Conservation (phyloP, 345 rosid genomes). For the Brassica rapa region DNA sequence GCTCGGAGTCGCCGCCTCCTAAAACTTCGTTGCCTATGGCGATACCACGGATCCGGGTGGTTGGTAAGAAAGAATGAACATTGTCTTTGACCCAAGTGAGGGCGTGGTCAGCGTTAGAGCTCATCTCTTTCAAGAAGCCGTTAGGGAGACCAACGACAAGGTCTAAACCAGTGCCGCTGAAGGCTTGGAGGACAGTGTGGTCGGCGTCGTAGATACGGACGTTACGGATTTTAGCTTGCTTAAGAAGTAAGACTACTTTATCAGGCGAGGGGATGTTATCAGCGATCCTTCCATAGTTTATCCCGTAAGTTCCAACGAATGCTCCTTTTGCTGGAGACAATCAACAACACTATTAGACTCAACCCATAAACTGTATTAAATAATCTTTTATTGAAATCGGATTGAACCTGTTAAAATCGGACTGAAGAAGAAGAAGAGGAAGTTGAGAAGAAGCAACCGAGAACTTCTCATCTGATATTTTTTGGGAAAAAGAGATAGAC, state of each 20-base stretch:
- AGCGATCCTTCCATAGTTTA: conserved; percentile 93
- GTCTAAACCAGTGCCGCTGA: conserved; percentile 84
- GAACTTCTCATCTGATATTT: conserved; percentile 47
- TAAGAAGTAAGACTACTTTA: conserved; percentile 73
- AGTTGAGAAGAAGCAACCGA: conserved; percentile 36
- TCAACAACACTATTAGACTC: no score
- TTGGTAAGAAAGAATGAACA: conserved; percentile 75
- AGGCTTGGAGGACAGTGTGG: conserved; percentile 84
- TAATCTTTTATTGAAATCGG: background rate
- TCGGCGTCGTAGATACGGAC: conserved; percentile 88
- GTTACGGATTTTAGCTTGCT: conserved; percentile 78
- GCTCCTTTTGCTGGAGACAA: conserved; percentile 42
- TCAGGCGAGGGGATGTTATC: conserved; percentile 95
- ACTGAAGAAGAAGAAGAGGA: conserved; percentile 47
- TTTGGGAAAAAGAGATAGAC: background rate
- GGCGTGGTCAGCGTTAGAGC: conserved; percentile 70
- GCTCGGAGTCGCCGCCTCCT: conserved; percentile 60
- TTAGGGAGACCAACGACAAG: conserved; percentile 88
- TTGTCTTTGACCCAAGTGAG: conserved; percentile 85
- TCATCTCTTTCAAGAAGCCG: conserved; percentile 66
- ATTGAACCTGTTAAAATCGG: conserved; percentile 49
- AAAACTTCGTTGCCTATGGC: conserved; percentile 93
- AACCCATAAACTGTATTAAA: no score
- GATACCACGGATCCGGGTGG: conserved; percentile 82
- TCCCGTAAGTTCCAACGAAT: conserved; percentile 89